Conservation (phyloP, 768 basidiomycete genomes). For the Boletellus ananas region DNA sequence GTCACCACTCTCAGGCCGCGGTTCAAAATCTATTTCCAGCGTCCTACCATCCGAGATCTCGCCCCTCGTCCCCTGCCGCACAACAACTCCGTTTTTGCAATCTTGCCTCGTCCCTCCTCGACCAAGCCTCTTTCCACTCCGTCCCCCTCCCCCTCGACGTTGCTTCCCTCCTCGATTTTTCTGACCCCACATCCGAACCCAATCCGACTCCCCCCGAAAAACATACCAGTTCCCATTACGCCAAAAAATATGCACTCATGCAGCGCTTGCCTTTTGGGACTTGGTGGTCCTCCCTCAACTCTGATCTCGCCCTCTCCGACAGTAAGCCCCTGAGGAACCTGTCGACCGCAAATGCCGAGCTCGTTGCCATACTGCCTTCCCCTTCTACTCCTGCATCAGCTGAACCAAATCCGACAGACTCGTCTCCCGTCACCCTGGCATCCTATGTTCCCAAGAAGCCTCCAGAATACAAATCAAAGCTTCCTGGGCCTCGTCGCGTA, state of each 20-base stretch:
- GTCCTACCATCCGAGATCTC: constrained; percentile 63
- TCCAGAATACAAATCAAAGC: constrained; percentile 37
- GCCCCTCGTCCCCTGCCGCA: constrained; percentile 55
- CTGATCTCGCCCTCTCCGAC: constrained; percentile 37
- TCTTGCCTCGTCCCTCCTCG: constrained; percentile 66
- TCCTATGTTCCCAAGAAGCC: constrained; percentile 49
- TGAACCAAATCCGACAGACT: constrained; percentile 23
- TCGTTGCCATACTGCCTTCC: constrained; percentile 69
- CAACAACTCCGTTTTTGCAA: constrained; percentile 74
- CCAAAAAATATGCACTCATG: constrained; percentile 69
- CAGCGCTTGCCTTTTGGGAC: constrained; percentile 75
- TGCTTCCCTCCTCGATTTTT: constrained; percentile 38
- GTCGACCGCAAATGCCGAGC: constrained; percentile 65
- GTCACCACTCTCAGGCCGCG: constrained; percentile 44
- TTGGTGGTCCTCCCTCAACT: constrained; percentile 73
- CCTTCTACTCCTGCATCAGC: constrained; percentile 38
- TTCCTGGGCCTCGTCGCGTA: constrained; percentile 50
- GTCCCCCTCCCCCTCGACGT: constrained; percentile 44
- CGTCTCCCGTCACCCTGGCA: constrained; percentile 46
- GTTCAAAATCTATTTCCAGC: constrained; percentile 66
- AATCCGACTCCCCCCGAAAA: constrained; percentile 25
- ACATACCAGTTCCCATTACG: constrained; percentile 27
- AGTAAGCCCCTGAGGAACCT: constrained; percentile 46
- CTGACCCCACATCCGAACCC: constrained; percentile 22
- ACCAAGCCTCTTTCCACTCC: constrained; percentile 58